Percentiles rank a stretch among this genome's conserved stretches.
Evolutionary conservation across 768 basidiomycete genomes (phyloP).

Genomic region (Collybia sordida): DNA sequence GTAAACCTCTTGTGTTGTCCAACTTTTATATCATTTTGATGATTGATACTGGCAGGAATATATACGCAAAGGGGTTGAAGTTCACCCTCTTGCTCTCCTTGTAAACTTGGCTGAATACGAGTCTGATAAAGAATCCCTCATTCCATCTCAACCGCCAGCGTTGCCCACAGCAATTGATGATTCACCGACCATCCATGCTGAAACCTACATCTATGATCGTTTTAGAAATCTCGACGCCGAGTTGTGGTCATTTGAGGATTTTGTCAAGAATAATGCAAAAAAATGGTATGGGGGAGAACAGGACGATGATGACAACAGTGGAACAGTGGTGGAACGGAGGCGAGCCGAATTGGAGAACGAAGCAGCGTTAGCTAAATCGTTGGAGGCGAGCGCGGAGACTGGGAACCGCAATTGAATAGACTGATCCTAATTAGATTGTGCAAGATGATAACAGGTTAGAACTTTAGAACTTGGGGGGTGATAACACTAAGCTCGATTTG

Average conservation of each 20-base stretch:
- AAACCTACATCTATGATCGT: slow-evolving; percentile 73
- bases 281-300: slow-evolving; percentile 58
- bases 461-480: too few relatives aligned
- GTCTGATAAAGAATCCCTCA: slow-evolving; percentile 29
- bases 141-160: slow-evolving; percentile 42
- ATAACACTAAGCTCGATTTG: too few relatives aligned
- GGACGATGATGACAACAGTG: not conserved
- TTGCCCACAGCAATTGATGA: slow-evolving; percentile 36
- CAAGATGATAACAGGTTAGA: not conserved
- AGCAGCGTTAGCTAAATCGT: slow-evolving; percentile 6
- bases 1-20: slow-evolving; percentile 37
- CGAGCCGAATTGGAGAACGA: not conserved
- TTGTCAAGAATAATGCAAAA: slow-evolving; percentile 72
- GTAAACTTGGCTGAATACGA: slow-evolving; percentile 30
- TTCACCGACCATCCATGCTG: slow-evolving; percentile 38
- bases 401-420: not conserved
- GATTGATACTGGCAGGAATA: slow-evolving; percentile 61
- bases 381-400: not conserved
- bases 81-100: slow-evolving; percentile 53
- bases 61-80: slow-evolving; percentile 47
- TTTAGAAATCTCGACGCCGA: slow-evolving; percentile 47
- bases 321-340: slow-evolving; percentile 1
- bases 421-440: not conserved
- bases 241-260: slow-evolving; percentile 83
- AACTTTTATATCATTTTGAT: not conserved